Percentiles rank a stretch among this genome's conserved stretches.
These are phyloP conservation scores for Iberis pinnata DNA, from an alignment of 345 rosid species.

Conservation along the genomic window DNA sequence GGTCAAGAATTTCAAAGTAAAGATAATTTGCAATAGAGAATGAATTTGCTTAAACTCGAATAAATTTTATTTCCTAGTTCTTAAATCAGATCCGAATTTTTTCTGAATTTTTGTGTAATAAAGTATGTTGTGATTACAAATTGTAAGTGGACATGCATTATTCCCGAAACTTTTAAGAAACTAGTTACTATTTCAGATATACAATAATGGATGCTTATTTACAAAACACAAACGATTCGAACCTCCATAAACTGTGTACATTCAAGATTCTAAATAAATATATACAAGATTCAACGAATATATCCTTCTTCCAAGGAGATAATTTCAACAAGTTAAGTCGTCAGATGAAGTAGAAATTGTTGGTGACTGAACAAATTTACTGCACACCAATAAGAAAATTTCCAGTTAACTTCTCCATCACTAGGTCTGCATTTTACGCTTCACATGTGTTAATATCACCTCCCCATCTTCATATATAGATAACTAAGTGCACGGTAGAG, in stretches of 20 bases:
- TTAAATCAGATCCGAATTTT: no score
- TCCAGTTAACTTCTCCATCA: constrained; percentile 7
- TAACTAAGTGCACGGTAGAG: constrained; percentile 72
- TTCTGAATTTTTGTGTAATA: no score
- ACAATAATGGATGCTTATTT: constrained; percentile 9
- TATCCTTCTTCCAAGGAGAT: constrained; percentile 10
- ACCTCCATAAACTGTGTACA: constrained; percentile 26
- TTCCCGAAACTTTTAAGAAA: no score
- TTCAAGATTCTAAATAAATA: constrained; percentile 27
- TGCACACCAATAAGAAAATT: constrained; percentile 26
- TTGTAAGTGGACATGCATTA: no score
- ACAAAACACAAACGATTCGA: constrained; percentile 21
- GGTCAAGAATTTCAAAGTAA: no score
- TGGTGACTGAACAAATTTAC: constrained; percentile 12
- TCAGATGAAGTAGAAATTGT: constrained; percentile 15
- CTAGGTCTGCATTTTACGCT: neutral
- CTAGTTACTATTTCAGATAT: no score
- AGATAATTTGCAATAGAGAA: no score
- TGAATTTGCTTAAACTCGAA: no score
- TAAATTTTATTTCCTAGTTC: no score
- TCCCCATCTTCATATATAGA: constrained; percentile 50
- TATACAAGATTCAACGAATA: constrained; percentile 6
- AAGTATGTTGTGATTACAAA: no score
- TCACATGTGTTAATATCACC: constrained; percentile 23
- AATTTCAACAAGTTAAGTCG: constrained; percentile 11